Percentiles rank a stretch among this genome's conserved stretches.
phyloP scores from a whole-genome alignment of 2,329 filamentous ascomycete genomes.

The Orbilia oligospora region DNA sequence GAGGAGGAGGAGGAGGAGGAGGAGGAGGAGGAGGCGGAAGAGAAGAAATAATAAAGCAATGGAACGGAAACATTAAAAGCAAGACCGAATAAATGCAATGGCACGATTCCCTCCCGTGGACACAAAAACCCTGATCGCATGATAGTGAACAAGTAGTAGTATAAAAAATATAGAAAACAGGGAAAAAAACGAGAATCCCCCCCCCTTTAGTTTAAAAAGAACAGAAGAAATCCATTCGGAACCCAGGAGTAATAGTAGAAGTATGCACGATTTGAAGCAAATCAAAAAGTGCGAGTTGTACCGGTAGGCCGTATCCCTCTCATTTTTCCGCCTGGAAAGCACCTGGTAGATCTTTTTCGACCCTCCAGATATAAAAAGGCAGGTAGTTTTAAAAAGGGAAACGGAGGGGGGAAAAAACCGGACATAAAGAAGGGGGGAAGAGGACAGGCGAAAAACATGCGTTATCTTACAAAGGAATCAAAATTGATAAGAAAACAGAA shows the following conservation, averaged over 20 bases:
- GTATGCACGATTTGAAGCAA: background rate
- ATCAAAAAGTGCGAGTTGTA: background rate
- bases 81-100: conserved; percentile 1
- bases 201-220: background rate
- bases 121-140: conserved; percentile 15
- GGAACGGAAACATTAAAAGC: conserved; percentile 1
- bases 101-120: conserved; percentile 31
- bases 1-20: background rate
- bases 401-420: background rate
- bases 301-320: background rate
- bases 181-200: no score
- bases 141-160: conserved; percentile 18
- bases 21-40: conserved; percentile 8
- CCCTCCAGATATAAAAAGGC: conserved; percentile 10
- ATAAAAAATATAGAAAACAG: background rate
- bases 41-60: background rate
- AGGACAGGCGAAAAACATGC: conserved; percentile 9
- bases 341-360: background rate
- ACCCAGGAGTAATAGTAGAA: no score
- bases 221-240: background rate
- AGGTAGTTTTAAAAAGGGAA: background rate
- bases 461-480: conserved; percentile 54
- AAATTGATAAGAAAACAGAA: conserved; percentile 23
- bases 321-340: background rate
- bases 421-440: conserved; percentile 11